Evolutionary conservation across 768 basidiomycete genomes (phyloP).

Genomic region (Boletellus emodensis): DNA sequence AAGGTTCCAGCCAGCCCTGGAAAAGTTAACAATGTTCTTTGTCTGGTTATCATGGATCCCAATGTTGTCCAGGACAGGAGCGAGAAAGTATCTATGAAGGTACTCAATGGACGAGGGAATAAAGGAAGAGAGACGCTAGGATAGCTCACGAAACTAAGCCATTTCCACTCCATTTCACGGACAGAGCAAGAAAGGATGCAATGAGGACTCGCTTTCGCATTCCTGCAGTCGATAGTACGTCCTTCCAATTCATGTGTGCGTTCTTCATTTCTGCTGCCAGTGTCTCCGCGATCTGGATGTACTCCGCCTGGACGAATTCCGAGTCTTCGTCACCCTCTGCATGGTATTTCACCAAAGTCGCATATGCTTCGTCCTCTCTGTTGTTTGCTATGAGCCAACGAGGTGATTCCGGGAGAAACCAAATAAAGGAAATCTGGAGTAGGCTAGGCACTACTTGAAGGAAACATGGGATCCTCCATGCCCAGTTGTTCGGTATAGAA

Average conservation of each 20-base stretch:
- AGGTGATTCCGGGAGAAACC: slow-evolving; percentile 61
- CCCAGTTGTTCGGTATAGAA: slow-evolving; percentile 53
- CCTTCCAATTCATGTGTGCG: background rate
- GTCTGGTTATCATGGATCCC: slow-evolving; percentile 14
- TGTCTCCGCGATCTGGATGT: slow-evolving; percentile 52
- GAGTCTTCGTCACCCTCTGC: slow-evolving; percentile 50
- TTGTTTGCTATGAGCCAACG: slow-evolving; percentile 61
- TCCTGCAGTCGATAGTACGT: slow-evolving; percentile 2
- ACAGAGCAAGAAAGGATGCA: slow-evolving; percentile 6
- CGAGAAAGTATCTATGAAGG: slow-evolving; percentile 6
- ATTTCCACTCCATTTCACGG: slow-evolving; percentile 8
- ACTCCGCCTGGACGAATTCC: slow-evolving; percentile 57
- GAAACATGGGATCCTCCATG: slow-evolving; percentile 60
- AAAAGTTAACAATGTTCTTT: slow-evolving; percentile 14
- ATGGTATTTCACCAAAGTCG: slow-evolving; percentile 53
- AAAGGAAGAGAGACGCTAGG: too few relatives aligned
- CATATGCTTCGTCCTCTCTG: slow-evolving; percentile 44
- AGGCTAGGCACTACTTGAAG: slow-evolving; percentile 52
- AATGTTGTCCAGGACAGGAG: slow-evolving; percentile 12
- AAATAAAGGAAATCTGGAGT: slow-evolving; percentile 53
- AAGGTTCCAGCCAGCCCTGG: slow-evolving; percentile 3
- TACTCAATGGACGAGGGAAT: background rate
- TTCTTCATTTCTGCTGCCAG: slow-evolving; percentile 31
- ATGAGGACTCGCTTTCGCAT: slow-evolving; percentile 17
- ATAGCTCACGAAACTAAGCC: slow-evolving; percentile 8